Evolutionary conservation across 305 asterid species (phyloP).

Genomic region (Fraxinus paxiana): DNA sequence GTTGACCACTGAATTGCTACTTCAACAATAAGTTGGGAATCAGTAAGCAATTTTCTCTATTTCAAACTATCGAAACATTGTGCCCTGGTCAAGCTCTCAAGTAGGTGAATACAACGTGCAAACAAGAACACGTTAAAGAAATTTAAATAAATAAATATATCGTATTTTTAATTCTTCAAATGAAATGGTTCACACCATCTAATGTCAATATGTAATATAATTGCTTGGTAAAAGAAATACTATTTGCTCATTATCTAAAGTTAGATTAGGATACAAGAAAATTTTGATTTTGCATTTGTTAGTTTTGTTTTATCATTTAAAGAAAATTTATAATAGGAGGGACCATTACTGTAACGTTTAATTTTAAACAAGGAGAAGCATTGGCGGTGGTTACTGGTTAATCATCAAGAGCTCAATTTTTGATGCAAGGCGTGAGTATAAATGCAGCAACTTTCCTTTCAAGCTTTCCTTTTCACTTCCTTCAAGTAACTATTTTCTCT

Average conservation of each 20-base stretch:
- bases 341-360: not conserved
- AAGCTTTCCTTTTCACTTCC: constrained; percentile 42
- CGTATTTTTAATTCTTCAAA: no score
- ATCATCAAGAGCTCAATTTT: constrained; percentile 58
- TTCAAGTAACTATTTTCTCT: constrained; percentile 30
- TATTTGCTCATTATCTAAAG: not conserved
- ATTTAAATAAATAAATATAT: no score
- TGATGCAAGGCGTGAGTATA: constrained; percentile 78
- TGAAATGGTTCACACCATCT: not conserved
- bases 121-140: not conserved
- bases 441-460: constrained; percentile 59
- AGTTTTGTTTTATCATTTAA: not conserved
- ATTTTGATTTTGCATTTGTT: not conserved
- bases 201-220: not conserved
- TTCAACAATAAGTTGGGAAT: not conserved
- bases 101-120: not conserved
- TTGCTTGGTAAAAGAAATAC: not conserved
- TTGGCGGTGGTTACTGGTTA: constrained; percentile 70
- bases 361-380: constrained; percentile 25
- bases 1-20: not conserved
- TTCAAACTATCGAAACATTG: not conserved
- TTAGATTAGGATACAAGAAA: not conserved
- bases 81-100: not conserved
- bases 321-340: no score
- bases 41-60: not conserved